A percentile compares a stretch with the other conserved stretches of the same genome.
phyloP scores from a whole-genome alignment of 768 basidiomycete genomes.

The Naganishia vaughanmartiniae region DNA sequence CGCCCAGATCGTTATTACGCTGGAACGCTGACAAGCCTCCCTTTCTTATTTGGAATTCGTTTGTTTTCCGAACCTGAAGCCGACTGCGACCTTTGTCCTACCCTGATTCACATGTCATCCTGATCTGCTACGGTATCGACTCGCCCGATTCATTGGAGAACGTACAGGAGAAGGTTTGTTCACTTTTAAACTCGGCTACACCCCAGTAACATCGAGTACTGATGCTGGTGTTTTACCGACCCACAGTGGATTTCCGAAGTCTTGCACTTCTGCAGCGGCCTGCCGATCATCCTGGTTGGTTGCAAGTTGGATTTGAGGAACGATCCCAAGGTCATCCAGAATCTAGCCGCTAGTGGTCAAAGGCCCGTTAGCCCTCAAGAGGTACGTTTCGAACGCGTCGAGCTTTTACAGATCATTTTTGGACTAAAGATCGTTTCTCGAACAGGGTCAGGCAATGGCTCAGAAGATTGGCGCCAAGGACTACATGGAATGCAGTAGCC shows the following conservation, averaged over 20 bases:
- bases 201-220: neutral
- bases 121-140: constrained; percentile 53
- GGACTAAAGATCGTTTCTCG: neutral
- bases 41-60: neutral
- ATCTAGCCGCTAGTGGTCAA: constrained; percentile 71
- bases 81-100: constrained; percentile 51
- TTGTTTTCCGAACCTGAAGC: neutral
- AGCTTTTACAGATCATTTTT: too few relatives aligned
- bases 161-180: constrained; percentile 53
- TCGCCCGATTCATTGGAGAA: constrained; percentile 51
- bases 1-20: neutral
- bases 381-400: neutral
- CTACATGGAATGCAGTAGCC: constrained; percentile 92
- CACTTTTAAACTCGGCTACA: neutral
- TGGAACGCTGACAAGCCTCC: neutral
- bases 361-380: constrained; percentile 75
- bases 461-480: constrained; percentile 82
- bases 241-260: constrained; percentile 53
- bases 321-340: constrained; percentile 41
- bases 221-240: constrained; percentile 1
- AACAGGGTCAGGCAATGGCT: constrained; percentile 69
- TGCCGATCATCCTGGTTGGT: constrained; percentile 50
- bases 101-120: constrained; percentile 53
- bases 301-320: constrained; percentile 52
- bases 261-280: constrained; percentile 51